phyloP scores from a whole-genome alignment of 345 rosid genomes.

The Ceriops decandra region DNA sequence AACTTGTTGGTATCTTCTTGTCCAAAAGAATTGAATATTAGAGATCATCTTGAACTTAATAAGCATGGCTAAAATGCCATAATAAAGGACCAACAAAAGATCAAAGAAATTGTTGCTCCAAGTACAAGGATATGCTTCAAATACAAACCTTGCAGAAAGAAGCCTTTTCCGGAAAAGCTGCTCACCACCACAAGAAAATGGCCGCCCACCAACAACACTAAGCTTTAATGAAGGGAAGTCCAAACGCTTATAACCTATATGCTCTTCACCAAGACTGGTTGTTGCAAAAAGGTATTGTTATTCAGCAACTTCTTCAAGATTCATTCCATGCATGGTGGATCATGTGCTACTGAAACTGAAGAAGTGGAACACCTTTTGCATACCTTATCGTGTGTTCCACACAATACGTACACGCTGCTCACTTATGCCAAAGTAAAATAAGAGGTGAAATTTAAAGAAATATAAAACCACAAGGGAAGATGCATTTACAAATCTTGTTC shows the following conservation, averaged over 20 bases:
- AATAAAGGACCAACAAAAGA: background rate
- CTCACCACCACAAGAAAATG: slow-evolving; percentile 81
- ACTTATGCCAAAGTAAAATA: background rate
- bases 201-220: slow-evolving; percentile 84
- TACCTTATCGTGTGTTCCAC: no score
- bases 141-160: slow-evolving; percentile 51
- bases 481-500: background rate
- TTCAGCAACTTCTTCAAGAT: background rate
- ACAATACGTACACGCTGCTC: background rate
- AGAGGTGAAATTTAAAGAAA: no score
- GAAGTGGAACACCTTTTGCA: no score
- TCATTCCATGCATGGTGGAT: slow-evolving; percentile 3
- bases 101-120: background rate
- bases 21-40: background rate
- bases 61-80: background rate
- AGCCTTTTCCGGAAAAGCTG: slow-evolving; percentile 52
- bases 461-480: background rate
- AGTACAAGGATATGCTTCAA: background rate
- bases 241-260: slow-evolving; percentile 62
- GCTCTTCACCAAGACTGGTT: slow-evolving; percentile 75
- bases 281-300: slow-evolving; percentile 16
- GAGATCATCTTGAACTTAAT: background rate
- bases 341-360: background rate
- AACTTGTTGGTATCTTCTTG: background rate
- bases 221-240: slow-evolving; percentile 67